Base-by-base conservation (phyloP, 805 yeast species). In the Saccharomycopsis sp. region DNA sequence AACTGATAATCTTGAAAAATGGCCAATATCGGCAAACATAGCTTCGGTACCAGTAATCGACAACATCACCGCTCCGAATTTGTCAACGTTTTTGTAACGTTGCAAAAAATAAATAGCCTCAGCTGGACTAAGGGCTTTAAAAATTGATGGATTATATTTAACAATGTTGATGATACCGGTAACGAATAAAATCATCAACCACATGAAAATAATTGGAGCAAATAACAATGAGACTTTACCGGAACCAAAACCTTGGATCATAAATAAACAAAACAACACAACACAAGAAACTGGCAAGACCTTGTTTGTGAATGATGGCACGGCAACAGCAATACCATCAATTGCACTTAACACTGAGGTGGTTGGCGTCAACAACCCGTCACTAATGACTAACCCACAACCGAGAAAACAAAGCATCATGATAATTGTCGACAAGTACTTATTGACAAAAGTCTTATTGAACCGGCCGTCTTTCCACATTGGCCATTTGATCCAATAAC, bases 21-120 rank as follows among this genome's bases (percentile, higher is more conserved):
- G 79, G 3, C 81, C 77, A 41, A 76, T 64, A 57, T 77, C 82
- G 1, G 81, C 79, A 60, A 77, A 78, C 77, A 77, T 71, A 4
- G 82, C 81, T 51, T 77, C 83, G 3, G 74, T 64, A 26, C 83
- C 83, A 0, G 84, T 76, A 21, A 77, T 59, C 1, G 77, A 63
- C 36, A 77, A 67, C 72, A 77, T 68, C 2, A 74, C 72, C 3
- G 74, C 70, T 8, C 74, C 68, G 26, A 77, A 60, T 2, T 66
- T 60, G 54, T 70, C 75, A 23, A 71, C 59, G 17, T 66, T 67
- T 3, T 67, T 64, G 14, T 55, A 47, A 8, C 55, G 51, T 38
- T 55, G 61, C 48, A 77, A 58, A 31, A 67, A 65, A n/a, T 62
- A 52, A 40, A 74, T 63, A 1, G 81, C 82, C 52, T 71, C 70